Evolutionary conservation across 2,329 filamentous ascomycete genomes (phyloP).

Genomic region (Hymenoscyphus infarciens): DNA sequence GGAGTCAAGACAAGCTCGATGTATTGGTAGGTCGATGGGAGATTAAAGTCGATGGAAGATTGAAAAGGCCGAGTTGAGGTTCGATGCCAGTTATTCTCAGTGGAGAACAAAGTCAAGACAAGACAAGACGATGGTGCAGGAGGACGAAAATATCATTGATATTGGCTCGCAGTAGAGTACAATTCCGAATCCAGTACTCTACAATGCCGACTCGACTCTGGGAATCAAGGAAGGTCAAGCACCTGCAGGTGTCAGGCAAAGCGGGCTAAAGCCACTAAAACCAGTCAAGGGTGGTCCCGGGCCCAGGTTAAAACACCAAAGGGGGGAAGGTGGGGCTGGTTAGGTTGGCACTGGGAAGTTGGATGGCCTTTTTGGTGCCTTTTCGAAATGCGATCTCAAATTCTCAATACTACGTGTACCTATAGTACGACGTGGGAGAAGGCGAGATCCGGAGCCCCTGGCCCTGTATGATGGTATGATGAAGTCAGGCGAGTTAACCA

Average conservation of each 20-base stretch:
- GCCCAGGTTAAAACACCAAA: constrained; percentile 1
- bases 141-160: constrained; percentile 3
- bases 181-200: too few species aligned
- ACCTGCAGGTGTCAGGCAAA: neutral
- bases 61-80: neutral
- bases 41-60: neutral
- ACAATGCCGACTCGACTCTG: too few species aligned
- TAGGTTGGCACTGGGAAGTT: too few species aligned
- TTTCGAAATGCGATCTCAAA: neutral
- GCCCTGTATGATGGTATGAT: too few species aligned
- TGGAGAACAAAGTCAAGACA: neutral
- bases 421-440: neutral
- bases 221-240: constrained; percentile 1
- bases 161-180: neutral
- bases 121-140: neutral
- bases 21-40: neutral
- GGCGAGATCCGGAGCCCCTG: neutral
- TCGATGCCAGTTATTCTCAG: neutral
- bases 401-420: too few species aligned
- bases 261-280: neutral
- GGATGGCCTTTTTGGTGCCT: neutral
- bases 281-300: neutral
- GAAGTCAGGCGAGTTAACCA: constrained; percentile 1
- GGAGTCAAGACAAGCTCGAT: neutral
- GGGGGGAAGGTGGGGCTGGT: neutral